These are phyloP conservation scores for Globisporangium orthogonon DNA, from an alignment of 352 stramenopile genomes.

Conservation along the genomic window DNA sequence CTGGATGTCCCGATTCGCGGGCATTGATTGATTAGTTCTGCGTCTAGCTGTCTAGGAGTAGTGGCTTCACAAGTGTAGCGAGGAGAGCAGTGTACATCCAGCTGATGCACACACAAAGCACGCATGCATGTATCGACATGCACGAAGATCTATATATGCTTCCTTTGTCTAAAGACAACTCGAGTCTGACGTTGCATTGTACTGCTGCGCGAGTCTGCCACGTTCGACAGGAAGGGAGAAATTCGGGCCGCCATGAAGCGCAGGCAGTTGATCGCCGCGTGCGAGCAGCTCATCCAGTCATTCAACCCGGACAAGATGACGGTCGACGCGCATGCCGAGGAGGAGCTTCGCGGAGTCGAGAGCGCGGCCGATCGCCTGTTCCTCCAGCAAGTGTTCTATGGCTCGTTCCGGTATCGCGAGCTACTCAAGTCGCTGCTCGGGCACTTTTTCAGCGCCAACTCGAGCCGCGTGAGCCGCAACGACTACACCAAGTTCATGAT, in stretches of 20 bases:
- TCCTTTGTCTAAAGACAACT: no score
- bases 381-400: conserved; percentile 88
- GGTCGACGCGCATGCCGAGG: conserved; percentile 67
- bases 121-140: no score
- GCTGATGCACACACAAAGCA: no score
- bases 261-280: conserved; percentile 57
- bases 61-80: no score
- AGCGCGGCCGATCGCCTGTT: conserved; percentile 51
- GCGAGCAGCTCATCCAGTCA: conserved; percentile 70
- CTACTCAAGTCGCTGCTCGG: conserved; percentile 68
- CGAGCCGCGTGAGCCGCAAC: conserved; percentile 61
- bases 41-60: no score
- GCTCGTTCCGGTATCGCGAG: conserved; percentile 85
- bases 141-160: no score
- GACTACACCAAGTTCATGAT: conserved; percentile 92
- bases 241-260: conserved; percentile 47
- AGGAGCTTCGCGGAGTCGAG: conserved; percentile 38
- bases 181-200: no score
- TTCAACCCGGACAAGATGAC: conserved; percentile 72
- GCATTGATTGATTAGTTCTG: no score
- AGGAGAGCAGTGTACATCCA: no score
- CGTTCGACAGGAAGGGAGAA: not conserved
- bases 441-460: conserved; percentile 81
- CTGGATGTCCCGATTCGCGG: no score
- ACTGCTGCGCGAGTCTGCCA: no score